phyloP scores from a whole-genome alignment of 2,329 filamentous ascomycete species.

The Fusarium sp. region DNA sequence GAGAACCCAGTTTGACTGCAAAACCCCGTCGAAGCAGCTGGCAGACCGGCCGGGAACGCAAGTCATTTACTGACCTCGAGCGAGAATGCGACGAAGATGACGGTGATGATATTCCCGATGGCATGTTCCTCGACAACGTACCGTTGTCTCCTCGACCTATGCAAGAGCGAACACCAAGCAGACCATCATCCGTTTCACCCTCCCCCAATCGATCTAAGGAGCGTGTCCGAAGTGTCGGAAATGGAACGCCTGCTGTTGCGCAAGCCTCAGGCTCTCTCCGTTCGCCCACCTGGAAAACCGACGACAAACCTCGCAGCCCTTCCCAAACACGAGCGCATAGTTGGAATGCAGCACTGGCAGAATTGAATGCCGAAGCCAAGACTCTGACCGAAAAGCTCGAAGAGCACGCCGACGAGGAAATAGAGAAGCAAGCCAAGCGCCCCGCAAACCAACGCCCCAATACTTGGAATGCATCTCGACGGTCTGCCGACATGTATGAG shows the following conservation, averaged over 20 bases:
- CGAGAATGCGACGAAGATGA: conserved; percentile 82
- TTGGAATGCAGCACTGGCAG: conserved; percentile 77
- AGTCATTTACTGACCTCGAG: conserved; percentile 77
- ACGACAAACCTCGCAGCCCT: conserved; percentile 56
- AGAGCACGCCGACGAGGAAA: conserved; percentile 75
- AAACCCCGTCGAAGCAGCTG: conserved; percentile 73
- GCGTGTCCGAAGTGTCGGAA: conserved; percentile 67
- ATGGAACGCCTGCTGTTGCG: conserved; percentile 71
- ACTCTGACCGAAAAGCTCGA: conserved; percentile 84
- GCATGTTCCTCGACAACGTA: conserved; percentile 83
- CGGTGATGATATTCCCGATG: conserved; percentile 81
- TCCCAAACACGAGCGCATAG: conserved; percentile 72
- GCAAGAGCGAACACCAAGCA: conserved; percentile 66
- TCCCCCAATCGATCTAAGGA: conserved; percentile 67
- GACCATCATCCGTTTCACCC: conserved; percentile 63
- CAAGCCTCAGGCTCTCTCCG: conserved; percentile 69
- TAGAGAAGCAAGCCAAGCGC: conserved; percentile 52
- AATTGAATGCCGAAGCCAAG: conserved; percentile 78
- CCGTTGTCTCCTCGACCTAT: conserved; percentile 80
- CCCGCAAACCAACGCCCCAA: conserved; percentile 53
- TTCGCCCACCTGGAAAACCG: conserved; percentile 67
- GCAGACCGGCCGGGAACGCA: conserved; percentile 74
- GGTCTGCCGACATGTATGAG: conserved; percentile 52
- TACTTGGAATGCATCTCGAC: conserved; percentile 54
- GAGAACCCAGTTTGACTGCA: conserved; percentile 54